These are phyloP conservation scores for Linnemannia hyalina DNA, from an alignment of 192 early-diverging fungal species.

Conservation along the genomic window DNA sequence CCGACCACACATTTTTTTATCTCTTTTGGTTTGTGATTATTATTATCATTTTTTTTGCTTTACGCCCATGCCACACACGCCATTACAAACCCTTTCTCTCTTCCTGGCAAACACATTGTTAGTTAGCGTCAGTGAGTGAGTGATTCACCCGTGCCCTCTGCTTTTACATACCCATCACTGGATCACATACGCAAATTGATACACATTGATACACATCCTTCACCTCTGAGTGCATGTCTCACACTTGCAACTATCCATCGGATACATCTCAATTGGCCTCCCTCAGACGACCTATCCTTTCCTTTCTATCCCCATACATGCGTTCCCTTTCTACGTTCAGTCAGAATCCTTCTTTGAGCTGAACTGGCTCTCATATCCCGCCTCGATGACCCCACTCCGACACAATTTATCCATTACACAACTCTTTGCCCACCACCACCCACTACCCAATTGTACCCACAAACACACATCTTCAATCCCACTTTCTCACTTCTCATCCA, in stretches of 20 bases:
- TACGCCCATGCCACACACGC: not conserved
- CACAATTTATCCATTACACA: constrained; percentile 5
- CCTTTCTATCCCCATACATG: not conserved
- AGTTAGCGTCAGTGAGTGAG: not conserved
- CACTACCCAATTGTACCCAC: too few species aligned
- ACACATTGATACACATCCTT: not conserved
- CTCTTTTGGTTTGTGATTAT: not conserved
- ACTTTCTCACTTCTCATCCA: not conserved
- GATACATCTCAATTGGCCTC: not conserved
- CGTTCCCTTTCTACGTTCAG: not conserved
- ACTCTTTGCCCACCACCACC: not conserved
- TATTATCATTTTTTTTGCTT: not conserved
- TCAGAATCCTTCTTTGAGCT: not conserved
- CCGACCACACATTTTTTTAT: not conserved
- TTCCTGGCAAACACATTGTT: too few species aligned
- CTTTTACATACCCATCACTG: too few species aligned
- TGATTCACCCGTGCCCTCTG: not conserved
- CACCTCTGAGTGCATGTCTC: not conserved
- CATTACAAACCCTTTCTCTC: not conserved
- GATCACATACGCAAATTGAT: too few species aligned
- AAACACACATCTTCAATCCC: not conserved
- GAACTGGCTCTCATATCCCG: not conserved
- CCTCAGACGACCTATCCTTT: not conserved
- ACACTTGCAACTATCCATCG: not conserved
- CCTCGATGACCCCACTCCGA: constrained; percentile 19